Base-by-base conservation (phyloP, 2,329 filamentous ascomycete species). In the Pochonia chlamydosporia region DNA sequence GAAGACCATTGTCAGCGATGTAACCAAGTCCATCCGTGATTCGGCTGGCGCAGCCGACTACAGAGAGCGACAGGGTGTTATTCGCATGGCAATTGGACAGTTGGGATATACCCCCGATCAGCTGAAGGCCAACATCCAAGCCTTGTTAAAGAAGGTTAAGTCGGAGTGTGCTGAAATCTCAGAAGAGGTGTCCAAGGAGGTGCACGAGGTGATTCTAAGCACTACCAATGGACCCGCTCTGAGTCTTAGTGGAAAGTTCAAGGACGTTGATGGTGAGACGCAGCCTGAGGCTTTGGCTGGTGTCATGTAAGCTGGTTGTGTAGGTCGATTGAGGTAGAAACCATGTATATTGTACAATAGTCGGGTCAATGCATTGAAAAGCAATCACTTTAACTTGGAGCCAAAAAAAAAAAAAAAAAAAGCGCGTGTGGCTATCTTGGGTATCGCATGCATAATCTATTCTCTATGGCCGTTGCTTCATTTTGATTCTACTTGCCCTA, bases 41-140 rank as follows among this genome's bases (percentile, higher is more conserved):
- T 82, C 96, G 68, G 82, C 89, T 13, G 90, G 92, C 52, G 89
- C 84, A 46, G 87, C 84, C 45, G 83, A 91, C 56, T 99, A 96
- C 71, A 82, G 89, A 62, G 93, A 99, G 72, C 79, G 85, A 56
- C 68, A 84, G 55, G 93, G 90, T 14, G 88, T 93, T 25, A 81
- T 99, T 47, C 78, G 91, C 50, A 80, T 97, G 75, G 85, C 90
- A n/a, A 80, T 99, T 52, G 93, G 92, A 5, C 90, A 96, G 70
- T 69, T 99, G 62, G 86, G 81, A 1, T 95, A 95, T 69, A 88
- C 89, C 6, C 90, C 93, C 3, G 84, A 93, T 59, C 82, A 93
- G 76, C 70, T 99, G 69, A 81, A 85, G 62, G 81, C 81, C 54
- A 99, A 99, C 64, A 78, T 99, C 64, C 86, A 84, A 68, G 73